Evolutionary conservation across 148 eudicot genomes (phyloP), one percentile per base, ranked within the genome.

Genomic region (Persicaria maculosa): DNA sequence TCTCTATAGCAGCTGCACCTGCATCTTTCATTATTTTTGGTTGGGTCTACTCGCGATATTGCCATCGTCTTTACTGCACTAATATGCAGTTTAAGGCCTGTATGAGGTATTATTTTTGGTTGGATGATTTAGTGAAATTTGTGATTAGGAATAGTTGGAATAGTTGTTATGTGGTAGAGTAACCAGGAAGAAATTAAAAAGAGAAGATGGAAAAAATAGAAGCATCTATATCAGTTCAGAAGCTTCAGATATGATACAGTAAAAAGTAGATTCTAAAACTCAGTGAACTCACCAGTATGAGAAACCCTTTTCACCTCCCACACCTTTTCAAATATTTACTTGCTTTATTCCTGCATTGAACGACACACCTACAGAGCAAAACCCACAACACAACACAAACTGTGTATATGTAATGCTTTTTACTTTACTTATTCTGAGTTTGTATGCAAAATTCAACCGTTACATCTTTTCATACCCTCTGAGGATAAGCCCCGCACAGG

Each of bases 181-280:
- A 50, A 12, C 54, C 54, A 11, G 5, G 54, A 50, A 50, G 59
- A 5, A 55, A 55, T 17, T 8, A 6, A 7, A 15, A 17, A 7
- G 19, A 25, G 19, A 55, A 55, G 8, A 4, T 16, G 17, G 5
- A 10, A 17, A 6, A 55, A 55, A 17, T 55, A 22, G 61, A 17
- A 55, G 61, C 61, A 55, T 17, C 61, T 55, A 55, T 17, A 25
- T 55, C 22, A 17, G 61, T 55, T 58, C 36, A 58, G 58, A 20
- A 57, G 25, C 11, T 57, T 57, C 36, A 57, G 16, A 62, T 31
- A 1, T 25, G 15, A 61, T 25, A 61, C 4, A 9, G 44, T 62
- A 62, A 62, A 57, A 62, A 65, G 70, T 36, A 65, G 70, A 65
- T 36, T 65, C 70, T 65, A 40, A 25, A 59, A 22, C 67, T 20